A percentile compares a stretch with the other conserved stretches of the same genome.
phyloP scores from a whole-genome alignment of 2,329 filamentous ascomycete species.

The Curvularia eragrostidis region DNA sequence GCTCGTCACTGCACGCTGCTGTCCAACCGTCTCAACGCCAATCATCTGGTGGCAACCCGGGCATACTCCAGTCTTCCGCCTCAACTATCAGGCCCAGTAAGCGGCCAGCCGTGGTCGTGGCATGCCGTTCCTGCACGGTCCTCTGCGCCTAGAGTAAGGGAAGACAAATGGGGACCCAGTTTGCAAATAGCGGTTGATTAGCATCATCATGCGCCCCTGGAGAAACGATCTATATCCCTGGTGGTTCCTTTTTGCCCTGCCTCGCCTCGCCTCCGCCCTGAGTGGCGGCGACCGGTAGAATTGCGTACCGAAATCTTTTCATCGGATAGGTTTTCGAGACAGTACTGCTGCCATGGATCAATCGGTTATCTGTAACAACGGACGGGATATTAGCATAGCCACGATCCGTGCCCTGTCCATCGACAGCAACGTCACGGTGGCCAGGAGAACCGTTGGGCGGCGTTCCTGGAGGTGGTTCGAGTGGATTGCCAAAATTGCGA shows the following conservation, averaged over 20 bases:
- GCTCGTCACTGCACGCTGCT: slow-evolving; percentile 11
- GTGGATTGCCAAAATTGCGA: slow-evolving; percentile 5
- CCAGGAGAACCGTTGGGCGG: slow-evolving; percentile 11
- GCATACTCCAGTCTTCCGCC: slow-evolving; percentile 6
- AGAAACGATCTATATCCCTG: slow-evolving; percentile 20
- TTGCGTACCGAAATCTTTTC: slow-evolving; percentile 1
- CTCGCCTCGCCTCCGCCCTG: slow-evolving; percentile 9
- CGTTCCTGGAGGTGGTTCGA: slow-evolving; percentile 5
- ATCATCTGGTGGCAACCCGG: slow-evolving; percentile 5
- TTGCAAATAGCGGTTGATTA: slow-evolving; percentile 20
- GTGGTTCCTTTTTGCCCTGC: slow-evolving; percentile 6
- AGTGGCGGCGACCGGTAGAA: slow-evolving; percentile 11
- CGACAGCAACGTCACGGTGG: slow-evolving; percentile 5
- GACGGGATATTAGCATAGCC: neutral
- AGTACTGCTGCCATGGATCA: neutral
- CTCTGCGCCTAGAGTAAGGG: neutral
- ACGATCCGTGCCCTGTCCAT: neutral
- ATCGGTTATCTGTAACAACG: neutral
- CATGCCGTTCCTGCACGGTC: slow-evolving; percentile 5
- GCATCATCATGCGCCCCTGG: slow-evolving; percentile 21
- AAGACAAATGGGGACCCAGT: slow-evolving; percentile 22
- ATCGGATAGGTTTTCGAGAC: neutral
- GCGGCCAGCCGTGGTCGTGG: slow-evolving; percentile 12
- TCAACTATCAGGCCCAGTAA: neutral
- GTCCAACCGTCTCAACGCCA: slow-evolving; percentile 17